Conservation (phyloP, 768 basidiomycete species). For the Lentinula aciculospora region DNA sequence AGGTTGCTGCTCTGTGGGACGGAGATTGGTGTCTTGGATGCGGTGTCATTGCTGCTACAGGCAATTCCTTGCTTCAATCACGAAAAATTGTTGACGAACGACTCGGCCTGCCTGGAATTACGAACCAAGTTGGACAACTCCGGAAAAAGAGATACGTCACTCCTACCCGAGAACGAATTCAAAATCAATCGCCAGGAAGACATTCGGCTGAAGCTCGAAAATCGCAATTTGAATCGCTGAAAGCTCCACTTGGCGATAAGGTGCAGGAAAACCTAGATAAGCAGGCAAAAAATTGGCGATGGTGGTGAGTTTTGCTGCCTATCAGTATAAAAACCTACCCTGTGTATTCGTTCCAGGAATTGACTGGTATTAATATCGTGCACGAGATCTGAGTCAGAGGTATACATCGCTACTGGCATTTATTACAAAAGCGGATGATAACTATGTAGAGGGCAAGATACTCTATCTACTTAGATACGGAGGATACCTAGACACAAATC, state of each 20-base stretch:
- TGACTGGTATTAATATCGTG: too few species aligned
- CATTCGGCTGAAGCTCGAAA: not conserved
- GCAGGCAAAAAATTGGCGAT: not conserved
- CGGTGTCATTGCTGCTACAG: slow-evolving; percentile 49
- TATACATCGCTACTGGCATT: too few species aligned
- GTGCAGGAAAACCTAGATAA: not conserved
- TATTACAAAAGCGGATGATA: too few species aligned
- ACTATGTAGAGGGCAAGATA: too few species aligned
- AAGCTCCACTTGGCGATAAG: not conserved
- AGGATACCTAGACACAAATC: not conserved
- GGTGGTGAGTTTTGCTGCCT: not conserved
- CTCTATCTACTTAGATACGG: not conserved
- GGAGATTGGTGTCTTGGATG: slow-evolving; percentile 81
- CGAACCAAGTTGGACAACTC: not conserved
- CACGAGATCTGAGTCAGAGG: too few species aligned
- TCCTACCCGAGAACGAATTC: too few species aligned
- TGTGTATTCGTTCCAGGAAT: not conserved
- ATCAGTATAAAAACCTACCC: not conserved
- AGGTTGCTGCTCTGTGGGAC: slow-evolving; percentile 71
- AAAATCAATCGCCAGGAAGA: not conserved
- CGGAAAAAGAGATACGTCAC: not conserved
- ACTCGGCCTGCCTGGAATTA: not conserved
- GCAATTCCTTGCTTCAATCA: not conserved
- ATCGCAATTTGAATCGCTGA: not conserved
- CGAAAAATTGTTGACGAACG: not conserved